Conservation (phyloP, 2,329 filamentous ascomycete species). For the Penicillium paneum region DNA sequence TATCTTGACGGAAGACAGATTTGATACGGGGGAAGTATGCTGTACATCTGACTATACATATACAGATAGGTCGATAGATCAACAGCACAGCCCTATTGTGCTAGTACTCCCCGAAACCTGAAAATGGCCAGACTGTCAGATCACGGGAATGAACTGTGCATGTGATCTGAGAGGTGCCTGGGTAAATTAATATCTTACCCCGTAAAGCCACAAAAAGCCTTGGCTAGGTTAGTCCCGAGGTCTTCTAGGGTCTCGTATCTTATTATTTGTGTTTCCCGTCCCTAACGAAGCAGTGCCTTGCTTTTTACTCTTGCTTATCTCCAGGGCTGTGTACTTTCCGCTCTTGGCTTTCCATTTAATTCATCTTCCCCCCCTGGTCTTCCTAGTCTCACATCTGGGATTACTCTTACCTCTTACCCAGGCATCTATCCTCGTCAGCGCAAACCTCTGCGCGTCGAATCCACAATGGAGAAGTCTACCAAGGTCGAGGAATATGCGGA, state of each 20-base stretch:
- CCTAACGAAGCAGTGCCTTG: not conserved
- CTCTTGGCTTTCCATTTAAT: not conserved
- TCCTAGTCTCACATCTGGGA: not conserved
- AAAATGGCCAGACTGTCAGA: not conserved
- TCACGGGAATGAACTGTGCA: not conserved
- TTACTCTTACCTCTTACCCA: not conserved
- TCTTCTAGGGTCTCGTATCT: not conserved
- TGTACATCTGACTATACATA: not conserved
- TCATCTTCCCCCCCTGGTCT: not conserved
- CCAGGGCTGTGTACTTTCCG: not conserved
- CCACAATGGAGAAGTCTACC: conserved; percentile 11
- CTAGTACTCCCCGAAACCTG: not conserved
- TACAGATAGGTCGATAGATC: not conserved
- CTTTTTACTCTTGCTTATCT: not conserved
- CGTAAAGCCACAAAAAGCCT: not conserved
- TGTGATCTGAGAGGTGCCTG: not conserved
- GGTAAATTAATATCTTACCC: not conserved
- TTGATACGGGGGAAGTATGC: not conserved
- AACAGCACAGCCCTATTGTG: not conserved
- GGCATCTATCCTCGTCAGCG: not conserved
- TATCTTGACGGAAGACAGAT: not conserved
- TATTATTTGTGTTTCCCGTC: not conserved
- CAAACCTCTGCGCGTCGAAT: not conserved
- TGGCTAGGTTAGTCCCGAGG: not conserved
- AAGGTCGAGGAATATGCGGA: conserved; percentile 20